Conservation (phyloP, 177 flowering plant genomes). For the Vitis hybrid region DNA sequence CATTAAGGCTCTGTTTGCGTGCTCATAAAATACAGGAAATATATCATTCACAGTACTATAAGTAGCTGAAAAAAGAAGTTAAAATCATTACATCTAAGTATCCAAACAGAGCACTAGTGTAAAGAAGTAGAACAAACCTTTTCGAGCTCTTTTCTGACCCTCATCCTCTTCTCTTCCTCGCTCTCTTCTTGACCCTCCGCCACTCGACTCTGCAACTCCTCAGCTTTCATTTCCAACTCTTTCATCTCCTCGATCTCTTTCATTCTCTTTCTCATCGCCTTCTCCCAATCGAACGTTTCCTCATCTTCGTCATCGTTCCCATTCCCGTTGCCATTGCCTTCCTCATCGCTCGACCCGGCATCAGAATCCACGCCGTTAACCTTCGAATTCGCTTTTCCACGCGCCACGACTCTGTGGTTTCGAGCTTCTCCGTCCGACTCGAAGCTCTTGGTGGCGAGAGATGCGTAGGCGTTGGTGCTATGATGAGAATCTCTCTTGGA, state of each 20-base stretch:
- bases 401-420: conserved; percentile 20
- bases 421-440: conserved; percentile 39
- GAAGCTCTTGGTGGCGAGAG: conserved; percentile 27
- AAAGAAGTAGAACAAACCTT: conserved; percentile 48
- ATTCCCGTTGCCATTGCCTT: conserved; percentile 18
- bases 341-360: conserved; percentile 50
- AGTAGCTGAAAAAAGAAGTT: background rate
- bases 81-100: background rate
- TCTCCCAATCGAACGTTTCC: conserved; percentile 55
- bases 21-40: too few relatives aligned
- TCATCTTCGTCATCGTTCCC: conserved; percentile 36
- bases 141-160: conserved; percentile 85
- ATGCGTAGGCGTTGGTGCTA: conserved; percentile 16
- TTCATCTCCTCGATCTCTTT: conserved; percentile 83
- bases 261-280: conserved; percentile 66
- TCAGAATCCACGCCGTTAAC: conserved; percentile 58
- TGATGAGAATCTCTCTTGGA: conserved; percentile 39
- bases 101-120: background rate
- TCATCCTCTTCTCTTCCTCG: conserved; percentile 73
- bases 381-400: conserved; percentile 50
- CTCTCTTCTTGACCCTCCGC: conserved; percentile 49
- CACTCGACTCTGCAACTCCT: conserved; percentile 60
- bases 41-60: background rate
- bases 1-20: too few relatives aligned
- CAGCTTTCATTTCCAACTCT: conserved; percentile 77